Base-by-base conservation (phyloP, 83 land plant genomes). In the Picea abies region DNA sequence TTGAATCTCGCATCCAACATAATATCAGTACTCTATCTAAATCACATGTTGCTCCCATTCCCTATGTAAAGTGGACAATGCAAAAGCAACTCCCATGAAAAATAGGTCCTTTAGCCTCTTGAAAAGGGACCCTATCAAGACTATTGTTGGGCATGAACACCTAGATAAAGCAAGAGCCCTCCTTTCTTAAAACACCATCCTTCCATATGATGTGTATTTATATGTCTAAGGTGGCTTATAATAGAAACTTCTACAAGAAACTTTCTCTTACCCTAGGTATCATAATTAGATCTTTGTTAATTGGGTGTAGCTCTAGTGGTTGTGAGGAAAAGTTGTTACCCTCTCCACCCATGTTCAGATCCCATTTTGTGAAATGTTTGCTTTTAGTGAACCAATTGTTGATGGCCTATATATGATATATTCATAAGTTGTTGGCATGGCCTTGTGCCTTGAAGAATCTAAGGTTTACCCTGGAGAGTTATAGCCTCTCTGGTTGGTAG, bases 121-220 rank as follows among this genome's bases (percentile, higher is more conserved):
- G 87, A 62, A 86, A 85, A 3, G 90, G 69, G 32, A 82, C 17
- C 80, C 66, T 90, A 62, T 94, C 96, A 17, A 94, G 89, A 78
- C 92, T 94, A 0, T 94, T 90, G 56, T 91, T 87, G 14, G 90
- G 89, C 95, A 93, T 91, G 75, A 83, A 90, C 76, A 91, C 92
- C 29, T 92, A 94, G 4, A 94, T 94, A 60, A 94, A 89, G 35
- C 56, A 94, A 49, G 25, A 92, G 62, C 67, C 92, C 94, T 17
- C 84, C 88, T 67, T 88, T 88, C 71, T 87, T 90, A 23, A 62
- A 66, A 79, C 96, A 91, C 94, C 96, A 91, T n/a, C 94, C 96
- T 65, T 82, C 86, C 17, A 94, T 85, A 76, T 85, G 92, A n/a
- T 92, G 90, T n/a, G 92, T 61, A 80, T 94, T 91, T 65, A 82